A percentile compares a stretch with the other conserved stretches of the same genome.
Conservation (phyloP, 805 yeast genomes). For the Maudiozyma pseudohumilis region DNA sequence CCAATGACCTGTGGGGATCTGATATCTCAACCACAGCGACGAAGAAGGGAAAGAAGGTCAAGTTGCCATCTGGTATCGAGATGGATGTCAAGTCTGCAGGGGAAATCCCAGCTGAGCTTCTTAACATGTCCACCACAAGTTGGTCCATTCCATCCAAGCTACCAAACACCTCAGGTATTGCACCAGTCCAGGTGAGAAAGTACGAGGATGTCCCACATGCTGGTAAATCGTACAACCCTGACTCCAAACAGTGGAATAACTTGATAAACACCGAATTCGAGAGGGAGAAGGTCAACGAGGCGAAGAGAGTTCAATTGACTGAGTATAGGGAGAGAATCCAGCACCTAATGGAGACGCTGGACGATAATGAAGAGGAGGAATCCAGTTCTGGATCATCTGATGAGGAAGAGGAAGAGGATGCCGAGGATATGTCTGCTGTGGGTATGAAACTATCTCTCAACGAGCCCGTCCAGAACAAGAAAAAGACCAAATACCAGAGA, state of each 20-base stretch:
- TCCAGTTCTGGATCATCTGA: constrained; percentile 29
- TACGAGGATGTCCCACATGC: constrained; percentile 53
- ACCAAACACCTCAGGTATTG: constrained; percentile 45
- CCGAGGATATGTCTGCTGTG: constrained; percentile 24
- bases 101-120: constrained; percentile 33
- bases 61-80: constrained; percentile 24
- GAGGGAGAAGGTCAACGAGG: constrained; percentile 58
- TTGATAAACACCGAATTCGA: constrained; percentile 58
- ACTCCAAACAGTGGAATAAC: constrained; percentile 69
- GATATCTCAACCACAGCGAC: constrained; percentile 4
- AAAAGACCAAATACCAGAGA: constrained; percentile 70
- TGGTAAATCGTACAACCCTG: constrained; percentile 87
- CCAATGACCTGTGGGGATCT: constrained; percentile 65
- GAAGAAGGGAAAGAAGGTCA: constrained; percentile 6
- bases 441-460: constrained; percentile 54
- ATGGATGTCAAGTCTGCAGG: constrained; percentile 17
- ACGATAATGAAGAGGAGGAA: constrained; percentile 45
- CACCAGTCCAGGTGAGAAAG: constrained; percentile 47
- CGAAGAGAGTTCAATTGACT: constrained; percentile 48
- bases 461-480: constrained; percentile 54
- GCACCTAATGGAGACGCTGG: constrained; percentile 51
- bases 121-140: constrained; percentile 33
- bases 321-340: constrained; percentile 57
- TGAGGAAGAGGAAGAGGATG: constrained; percentile 33
- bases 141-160: constrained; percentile 42